These are phyloP conservation scores for Cercospora berteroae DNA, from an alignment of 2,329 filamentous ascomycete species.

Conservation along the genomic window DNA sequence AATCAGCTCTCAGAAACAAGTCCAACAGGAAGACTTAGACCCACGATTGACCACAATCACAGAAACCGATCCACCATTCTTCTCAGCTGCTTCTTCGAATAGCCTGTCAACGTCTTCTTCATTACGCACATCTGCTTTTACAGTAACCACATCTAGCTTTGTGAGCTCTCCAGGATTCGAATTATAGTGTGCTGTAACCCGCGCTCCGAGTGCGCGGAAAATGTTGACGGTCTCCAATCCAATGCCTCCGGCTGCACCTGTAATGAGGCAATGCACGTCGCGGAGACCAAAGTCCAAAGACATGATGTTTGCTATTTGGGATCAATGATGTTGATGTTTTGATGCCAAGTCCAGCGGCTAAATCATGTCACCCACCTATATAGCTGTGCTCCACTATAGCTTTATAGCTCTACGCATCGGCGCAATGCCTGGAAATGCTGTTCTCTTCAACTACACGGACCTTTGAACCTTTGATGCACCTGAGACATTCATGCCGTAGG, in stretches of 20 bases:
- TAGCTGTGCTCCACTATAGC: neutral
- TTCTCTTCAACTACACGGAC: neutral
- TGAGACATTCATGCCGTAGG: too few relatives aligned
- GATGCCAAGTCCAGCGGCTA: neutral
- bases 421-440: neutral
- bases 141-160: conserved; percentile 25
- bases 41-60: conserved; percentile 43
- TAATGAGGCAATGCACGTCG: conserved; percentile 38
- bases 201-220: conserved; percentile 37
- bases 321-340: neutral
- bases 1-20: neutral
- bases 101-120: conserved; percentile 35
- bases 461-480: too few relatives aligned
- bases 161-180: conserved; percentile 38
- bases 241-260: conserved; percentile 33
- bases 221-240: conserved; percentile 40
- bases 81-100: conserved; percentile 33
- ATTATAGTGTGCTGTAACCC: conserved; percentile 43
- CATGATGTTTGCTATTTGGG: conserved; percentile 21
- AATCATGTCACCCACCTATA: neutral
- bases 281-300: conserved; percentile 35
- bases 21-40: neutral
- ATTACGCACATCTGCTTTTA: conserved; percentile 38
- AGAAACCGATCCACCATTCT: conserved; percentile 39
- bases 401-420: neutral